Conservation (phyloP, 2,329 filamentous ascomycete species). For the Aspergillus unguis region DNA sequence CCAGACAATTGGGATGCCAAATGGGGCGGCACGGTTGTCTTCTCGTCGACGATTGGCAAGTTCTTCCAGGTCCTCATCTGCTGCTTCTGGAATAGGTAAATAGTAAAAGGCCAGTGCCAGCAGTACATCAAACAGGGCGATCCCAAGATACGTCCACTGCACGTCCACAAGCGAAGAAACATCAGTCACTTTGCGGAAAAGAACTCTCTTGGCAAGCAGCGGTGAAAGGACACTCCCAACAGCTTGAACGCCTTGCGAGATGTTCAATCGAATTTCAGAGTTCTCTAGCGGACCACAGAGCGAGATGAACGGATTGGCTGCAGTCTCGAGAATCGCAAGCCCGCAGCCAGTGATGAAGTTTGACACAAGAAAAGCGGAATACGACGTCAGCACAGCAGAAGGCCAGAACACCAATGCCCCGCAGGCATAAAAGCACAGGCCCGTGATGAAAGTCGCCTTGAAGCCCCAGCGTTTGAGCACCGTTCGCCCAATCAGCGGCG, state of each 20-base stretch:
- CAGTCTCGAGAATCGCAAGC: constrained; percentile 58
- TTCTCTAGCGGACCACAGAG: constrained; percentile 61
- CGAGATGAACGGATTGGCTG: constrained; percentile 61
- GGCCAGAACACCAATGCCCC: constrained; percentile 63
- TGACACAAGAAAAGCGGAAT: constrained; percentile 58
- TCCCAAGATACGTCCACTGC: constrained; percentile 64
- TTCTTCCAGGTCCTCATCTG: constrained; percentile 58
- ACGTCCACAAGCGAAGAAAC: constrained; percentile 56
- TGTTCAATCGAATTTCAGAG: constrained; percentile 57
- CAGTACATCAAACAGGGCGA: constrained; percentile 58
- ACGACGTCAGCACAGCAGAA: constrained; percentile 60
- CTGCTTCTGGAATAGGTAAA: constrained; percentile 60
- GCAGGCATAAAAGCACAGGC: constrained; percentile 60
- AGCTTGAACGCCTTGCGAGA: constrained; percentile 61
- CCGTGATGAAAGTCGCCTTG: constrained; percentile 60
- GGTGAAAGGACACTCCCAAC: constrained; percentile 59
- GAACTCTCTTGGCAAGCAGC: constrained; percentile 56
- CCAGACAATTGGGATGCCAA: constrained; percentile 52
- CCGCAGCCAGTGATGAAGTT: constrained; percentile 63
- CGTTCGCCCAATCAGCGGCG: constrained; percentile 53
- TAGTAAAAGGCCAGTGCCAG: constrained; percentile 61
- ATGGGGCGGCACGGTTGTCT: constrained; percentile 47
- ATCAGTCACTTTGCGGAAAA: constrained; percentile 51
- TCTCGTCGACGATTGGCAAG: constrained; percentile 51
- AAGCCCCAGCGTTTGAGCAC: constrained; percentile 60